Percentiles rank a stretch among this genome's conserved stretches.
Conservation (phyloP, 768 basidiomycete species). For the Podaxis carcinomalis region DNA sequence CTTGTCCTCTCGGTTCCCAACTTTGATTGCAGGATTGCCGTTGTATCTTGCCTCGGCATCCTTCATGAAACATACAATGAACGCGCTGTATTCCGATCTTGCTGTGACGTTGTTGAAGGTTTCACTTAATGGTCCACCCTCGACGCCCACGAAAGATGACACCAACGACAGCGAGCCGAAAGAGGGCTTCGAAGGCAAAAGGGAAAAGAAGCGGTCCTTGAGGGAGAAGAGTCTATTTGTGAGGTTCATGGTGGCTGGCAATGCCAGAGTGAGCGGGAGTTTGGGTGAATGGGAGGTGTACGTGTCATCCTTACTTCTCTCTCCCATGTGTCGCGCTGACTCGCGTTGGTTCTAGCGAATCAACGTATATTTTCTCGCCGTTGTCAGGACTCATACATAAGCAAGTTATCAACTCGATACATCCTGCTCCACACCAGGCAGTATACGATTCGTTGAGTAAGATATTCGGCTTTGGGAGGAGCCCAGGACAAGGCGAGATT, state of each 20-base stretch:
- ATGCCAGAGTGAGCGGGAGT: slow-evolving; percentile 58
- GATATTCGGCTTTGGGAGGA: slow-evolving; percentile 31
- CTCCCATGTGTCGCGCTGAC: neutral
- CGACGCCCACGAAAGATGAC: neutral
- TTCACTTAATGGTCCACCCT: slow-evolving; percentile 28
- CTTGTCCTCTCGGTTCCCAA: neutral
- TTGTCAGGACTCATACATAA: slow-evolving; percentile 55
- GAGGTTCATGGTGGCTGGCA: slow-evolving; percentile 51
- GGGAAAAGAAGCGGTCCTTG: slow-evolving; percentile 22
- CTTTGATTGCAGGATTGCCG: slow-evolving; percentile 47
- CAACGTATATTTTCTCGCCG: slow-evolving; percentile 73
- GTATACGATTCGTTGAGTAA: slow-evolving; percentile 57
- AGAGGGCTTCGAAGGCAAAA: neutral
- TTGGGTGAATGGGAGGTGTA: slow-evolving; percentile 72
- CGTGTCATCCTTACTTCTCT: slow-evolving; percentile 22
- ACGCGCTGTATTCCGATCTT: slow-evolving; percentile 68
- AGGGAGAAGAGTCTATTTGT: slow-evolving; percentile 60
- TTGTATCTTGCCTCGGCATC: slow-evolving; percentile 69
- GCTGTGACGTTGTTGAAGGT: slow-evolving; percentile 51
- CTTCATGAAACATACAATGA: slow-evolving; percentile 70
- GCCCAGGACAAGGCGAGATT: neutral
- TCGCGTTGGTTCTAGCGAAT: slow-evolving; percentile 39
- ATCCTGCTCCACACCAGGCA: slow-evolving; percentile 69
- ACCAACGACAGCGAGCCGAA: neutral
- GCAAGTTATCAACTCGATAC: slow-evolving; percentile 72